Conservation (phyloP, 1,139 yeast genomes). For the Zygosaccharomyces pseudobailii region DNA sequence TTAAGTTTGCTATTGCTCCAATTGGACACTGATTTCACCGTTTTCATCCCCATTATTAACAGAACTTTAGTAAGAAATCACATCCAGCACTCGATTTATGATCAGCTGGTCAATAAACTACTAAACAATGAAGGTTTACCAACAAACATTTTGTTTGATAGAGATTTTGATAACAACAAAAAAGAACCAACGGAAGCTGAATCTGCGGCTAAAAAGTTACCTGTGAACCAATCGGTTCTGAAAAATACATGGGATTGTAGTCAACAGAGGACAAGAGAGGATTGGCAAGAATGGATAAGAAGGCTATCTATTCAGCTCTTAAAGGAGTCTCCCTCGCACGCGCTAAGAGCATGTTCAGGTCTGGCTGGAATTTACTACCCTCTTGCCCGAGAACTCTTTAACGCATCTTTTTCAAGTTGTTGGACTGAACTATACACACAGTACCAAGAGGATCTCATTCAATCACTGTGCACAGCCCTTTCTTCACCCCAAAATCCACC, state of each 20-base stretch:
- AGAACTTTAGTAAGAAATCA: constrained; percentile 60
- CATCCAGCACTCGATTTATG: constrained; percentile 71
- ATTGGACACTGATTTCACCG: constrained; percentile 78
- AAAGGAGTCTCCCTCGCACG: constrained; percentile 92
- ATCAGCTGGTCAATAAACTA: constrained; percentile 71
- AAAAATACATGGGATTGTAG: constrained; percentile 91
- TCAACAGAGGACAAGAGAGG: constrained; percentile 84
- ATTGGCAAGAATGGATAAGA: constrained; percentile 98
- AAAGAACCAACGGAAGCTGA: constrained; percentile 64
- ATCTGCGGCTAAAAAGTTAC: constrained; percentile 66
- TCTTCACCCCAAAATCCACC: constrained; percentile 93
- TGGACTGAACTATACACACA: constrained; percentile 94
- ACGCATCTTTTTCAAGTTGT: constrained; percentile 92
- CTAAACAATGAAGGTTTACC: constrained; percentile 89
- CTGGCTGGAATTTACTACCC: constrained; percentile 87
- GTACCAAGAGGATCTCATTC: constrained; percentile 85
- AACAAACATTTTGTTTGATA: constrained; percentile 64
- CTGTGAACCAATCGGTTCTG: constrained; percentile 41
- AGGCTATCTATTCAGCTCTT: constrained; percentile 78
- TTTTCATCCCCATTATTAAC: constrained; percentile 82
- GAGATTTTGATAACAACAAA: constrained; percentile 54
- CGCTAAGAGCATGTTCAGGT: constrained; percentile 88
- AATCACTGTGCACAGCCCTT: constrained; percentile 78
- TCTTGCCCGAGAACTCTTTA: constrained; percentile 83
- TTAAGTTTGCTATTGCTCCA: constrained; percentile 74